Evolutionary conservation across 257 asterid species (phyloP), one percentile per base, ranked within the genome.

Genomic region (Gardenia jasminoides): DNA sequence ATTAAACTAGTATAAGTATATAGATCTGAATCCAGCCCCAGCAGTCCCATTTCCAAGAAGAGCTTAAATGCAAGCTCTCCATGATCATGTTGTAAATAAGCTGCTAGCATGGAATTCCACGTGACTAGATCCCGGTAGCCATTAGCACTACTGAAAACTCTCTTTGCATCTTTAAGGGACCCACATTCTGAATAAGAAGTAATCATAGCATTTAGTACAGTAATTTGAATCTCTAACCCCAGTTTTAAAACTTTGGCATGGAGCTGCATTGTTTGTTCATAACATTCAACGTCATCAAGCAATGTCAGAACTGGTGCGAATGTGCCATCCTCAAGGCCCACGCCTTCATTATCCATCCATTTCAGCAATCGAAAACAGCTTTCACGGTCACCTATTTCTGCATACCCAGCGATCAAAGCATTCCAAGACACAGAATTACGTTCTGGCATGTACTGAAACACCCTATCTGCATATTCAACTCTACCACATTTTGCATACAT

Each of bases 81-180:
- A 4, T 4, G 52, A 74, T 79, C 87, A 79, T 80, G 88, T 65
- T 88, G 91, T 70, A 90, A 66, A 81, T 86, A 91, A 81, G 96
- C 97, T 13, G 94, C 94, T 73, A 91, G 82, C 91, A 91, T 91
- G 11, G 98, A 90, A 84, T 94, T 94, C 97, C 97, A 92, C 11
- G 96, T 86, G 76, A 90, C 95, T 44, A 92, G 81, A 83, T 94
- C 97, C 26, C 91, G 85, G 68, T 71, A 83, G 47, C 88, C 89
- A 72, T 78, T 78, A 62, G 91, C 84, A 79, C 80, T 61, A 86
- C 80, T 84, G 79, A 94, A 94, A 81, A 92, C 82, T 71, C 84
- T 84, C 72, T 79, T 64, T 5, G 97, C 89, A 82, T 88, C 90
- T 66, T 68, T 75, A 72, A 92, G 77, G 81, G 85, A 70, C 54